Percentiles rank a stretch among this genome's conserved stretches.
Evolutionary conservation across 2,329 filamentous ascomycete genomes (phyloP).

Genomic region (Simplicillium sp.): DNA sequence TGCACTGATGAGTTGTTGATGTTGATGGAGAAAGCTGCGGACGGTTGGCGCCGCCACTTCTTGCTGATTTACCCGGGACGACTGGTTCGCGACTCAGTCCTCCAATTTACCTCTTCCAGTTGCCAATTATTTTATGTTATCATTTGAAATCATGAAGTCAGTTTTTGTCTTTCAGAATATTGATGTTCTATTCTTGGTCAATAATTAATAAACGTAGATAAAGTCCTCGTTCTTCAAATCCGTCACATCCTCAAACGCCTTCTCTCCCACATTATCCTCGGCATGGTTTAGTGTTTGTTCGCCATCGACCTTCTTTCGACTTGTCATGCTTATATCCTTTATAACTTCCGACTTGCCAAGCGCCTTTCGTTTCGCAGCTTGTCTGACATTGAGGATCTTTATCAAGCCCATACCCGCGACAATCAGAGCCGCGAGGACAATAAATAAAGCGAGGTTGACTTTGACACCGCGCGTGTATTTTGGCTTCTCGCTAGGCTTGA

Average conservation of each 20-base stretch:
- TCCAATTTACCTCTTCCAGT: too few species aligned
- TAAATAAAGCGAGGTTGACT: conserved; percentile 51
- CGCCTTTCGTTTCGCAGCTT: conserved; percentile 20
- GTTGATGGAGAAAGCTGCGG: too few species aligned
- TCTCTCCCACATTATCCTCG: conserved; percentile 25
- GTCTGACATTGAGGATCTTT: conserved; percentile 42
- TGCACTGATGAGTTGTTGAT: too few species aligned
- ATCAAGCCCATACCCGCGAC: conserved; percentile 22
- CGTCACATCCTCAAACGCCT: conserved; percentile 37
- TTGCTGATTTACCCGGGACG: too few species aligned
- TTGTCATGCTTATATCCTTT: conserved; percentile 42
- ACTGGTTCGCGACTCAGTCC: too few species aligned
- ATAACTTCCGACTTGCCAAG: conserved; percentile 34
- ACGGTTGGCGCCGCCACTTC: too few species aligned
- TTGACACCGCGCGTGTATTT: conserved; percentile 46
- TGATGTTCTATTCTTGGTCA: too few species aligned
- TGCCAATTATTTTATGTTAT: too few species aligned
- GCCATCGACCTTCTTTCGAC: conserved; percentile 20
- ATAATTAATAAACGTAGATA: conserved; percentile 37
- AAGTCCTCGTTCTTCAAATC: conserved; percentile 54
- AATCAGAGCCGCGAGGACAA: conserved; percentile 42
- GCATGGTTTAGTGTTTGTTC: conserved; percentile 12
- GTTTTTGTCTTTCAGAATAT: too few species aligned
- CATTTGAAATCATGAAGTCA: too few species aligned
- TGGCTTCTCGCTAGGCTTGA: conserved; percentile 48